Base-by-base conservation (phyloP, 2,329 filamentous ascomycete genomes). In the Talaromyces islandicus region DNA sequence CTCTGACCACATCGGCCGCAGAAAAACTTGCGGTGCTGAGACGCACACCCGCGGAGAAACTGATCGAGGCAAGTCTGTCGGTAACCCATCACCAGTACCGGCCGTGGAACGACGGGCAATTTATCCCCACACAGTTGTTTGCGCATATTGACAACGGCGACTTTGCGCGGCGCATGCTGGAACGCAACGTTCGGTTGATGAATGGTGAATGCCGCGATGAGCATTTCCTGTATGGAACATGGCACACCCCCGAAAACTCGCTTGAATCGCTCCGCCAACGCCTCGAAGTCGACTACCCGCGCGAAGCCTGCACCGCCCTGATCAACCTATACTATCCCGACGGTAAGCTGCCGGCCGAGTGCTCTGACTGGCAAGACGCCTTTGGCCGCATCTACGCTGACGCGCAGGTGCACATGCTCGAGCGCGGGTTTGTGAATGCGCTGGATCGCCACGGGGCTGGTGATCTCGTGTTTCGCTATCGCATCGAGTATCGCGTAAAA, bases 301-400 rank as follows among this genome's bases (percentile, higher is more conserved):
- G 70, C 4, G 62, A 66, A 0, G 75, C 74, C 1, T 79, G 80
- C 48, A 72, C 77, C 27, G 72, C 73, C 0, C 66, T 85, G 7
- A 71, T 83, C 59, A 61, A 66, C 0, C 64, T 78, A 17, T 80
- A 81, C 67, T 82, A 78, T 59, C 78, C 75, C 0, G 56, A 62
- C 17, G 67, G 71, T 1, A 62, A 69, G 4, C 66, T 83, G 0
- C 80, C 81, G 0, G 11, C 64, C 0, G 68, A 67, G 6, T 77
- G 72, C 50, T 67, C 70, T 41, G 71, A 78, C 65, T 85, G 83
- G 83, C 32, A 68, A 54, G 78, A 83, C 27, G 78, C 78, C 0
- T 85, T 84, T 66, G 83, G 82, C 0, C 73, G 72, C 14, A 73
- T 85, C 6, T 85, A 85, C 63, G 82, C 83, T 3, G 80, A 84